phyloP scores from a whole-genome alignment of 2,329 filamentous ascomycete genomes.

The Fusarium hainanense region DNA sequence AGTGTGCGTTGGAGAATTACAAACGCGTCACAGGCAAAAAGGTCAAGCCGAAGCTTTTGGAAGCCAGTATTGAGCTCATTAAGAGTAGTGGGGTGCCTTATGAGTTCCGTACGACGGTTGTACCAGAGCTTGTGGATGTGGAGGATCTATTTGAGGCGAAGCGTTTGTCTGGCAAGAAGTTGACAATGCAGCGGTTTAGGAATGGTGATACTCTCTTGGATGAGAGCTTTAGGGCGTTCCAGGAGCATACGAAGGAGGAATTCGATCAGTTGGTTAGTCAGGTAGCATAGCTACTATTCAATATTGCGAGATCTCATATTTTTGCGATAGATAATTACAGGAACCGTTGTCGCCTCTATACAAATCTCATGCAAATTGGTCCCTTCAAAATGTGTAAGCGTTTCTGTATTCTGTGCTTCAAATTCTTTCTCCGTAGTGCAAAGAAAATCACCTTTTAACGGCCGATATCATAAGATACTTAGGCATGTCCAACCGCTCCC shows the following conservation, averaged over 20 bases:
- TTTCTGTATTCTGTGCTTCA: too few relatives aligned
- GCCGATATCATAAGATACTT: not conserved
- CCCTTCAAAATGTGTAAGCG: too few relatives aligned
- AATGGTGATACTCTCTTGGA: conserved; percentile 25
- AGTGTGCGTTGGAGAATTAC: conserved; percentile 41
- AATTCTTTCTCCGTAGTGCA: too few relatives aligned
- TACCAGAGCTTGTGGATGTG: conserved; percentile 35
- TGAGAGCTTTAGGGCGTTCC: conserved; percentile 4
- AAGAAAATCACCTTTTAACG: not conserved
- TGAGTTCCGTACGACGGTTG: conserved; percentile 41
- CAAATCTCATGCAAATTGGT: too few relatives aligned
- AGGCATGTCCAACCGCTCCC: not conserved
- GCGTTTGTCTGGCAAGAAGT: conserved; percentile 31
- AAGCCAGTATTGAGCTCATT: conserved; percentile 35
- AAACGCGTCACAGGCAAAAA: conserved; percentile 35
- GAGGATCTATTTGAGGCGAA: conserved; percentile 43
- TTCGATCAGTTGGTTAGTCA: conserved; percentile 33
- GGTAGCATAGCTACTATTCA: not conserved
- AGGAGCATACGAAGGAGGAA: conserved; percentile 38
- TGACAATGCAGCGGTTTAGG: conserved; percentile 39
- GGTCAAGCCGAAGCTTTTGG: conserved; percentile 25
- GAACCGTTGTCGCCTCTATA: too few relatives aligned
- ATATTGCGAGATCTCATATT: too few relatives aligned
- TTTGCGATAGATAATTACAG: too few relatives aligned
- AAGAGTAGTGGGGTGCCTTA: conserved; percentile 34